phyloP scores from a whole-genome alignment of 371 early-diverging fungal species.

The Lichtheimia ornata region DNA sequence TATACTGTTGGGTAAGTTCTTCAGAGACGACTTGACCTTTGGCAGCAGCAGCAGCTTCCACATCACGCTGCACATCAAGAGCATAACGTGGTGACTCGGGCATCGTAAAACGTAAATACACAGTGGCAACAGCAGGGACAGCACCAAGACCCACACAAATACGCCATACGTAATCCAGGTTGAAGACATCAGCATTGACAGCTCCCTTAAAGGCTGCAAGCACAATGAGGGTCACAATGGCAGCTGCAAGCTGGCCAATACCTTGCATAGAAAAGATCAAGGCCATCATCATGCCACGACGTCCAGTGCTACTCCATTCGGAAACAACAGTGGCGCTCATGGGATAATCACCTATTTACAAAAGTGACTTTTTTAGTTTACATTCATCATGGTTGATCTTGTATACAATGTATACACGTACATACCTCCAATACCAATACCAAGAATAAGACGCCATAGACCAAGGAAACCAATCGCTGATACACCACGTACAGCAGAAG shows the following conservation, averaged over 20 bases:
- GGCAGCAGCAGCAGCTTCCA: constrained; percentile 64
- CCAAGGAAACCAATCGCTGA: constrained; percentile 72
- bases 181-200: constrained; percentile 61
- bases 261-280: constrained; percentile 94
- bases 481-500: constrained; percentile 66
- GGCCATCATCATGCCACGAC: constrained; percentile 70
- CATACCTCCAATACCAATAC: constrained; percentile 79
- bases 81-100: constrained; percentile 92
- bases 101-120: constrained; percentile 91
- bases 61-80: constrained; percentile 72
- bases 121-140: constrained; percentile 81
- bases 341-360: constrained; percentile 67
- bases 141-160: constrained; percentile 78
- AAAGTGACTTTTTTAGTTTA: neutral
- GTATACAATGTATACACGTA: too few relatives aligned
- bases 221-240: constrained; percentile 68
- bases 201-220: constrained; percentile 71
- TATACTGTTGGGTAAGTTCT: constrained; percentile 36
- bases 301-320: constrained; percentile 79
- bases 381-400: neutral
- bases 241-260: constrained; percentile 81
- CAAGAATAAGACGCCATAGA: constrained; percentile 83
- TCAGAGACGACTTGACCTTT: constrained; percentile 43
- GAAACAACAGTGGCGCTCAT: constrained; percentile 85
- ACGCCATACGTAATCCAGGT: constrained; percentile 90